phyloP scores from a whole-genome alignment of 2,329 filamentous ascomycete species.

The Calonectria hawksworthii region DNA sequence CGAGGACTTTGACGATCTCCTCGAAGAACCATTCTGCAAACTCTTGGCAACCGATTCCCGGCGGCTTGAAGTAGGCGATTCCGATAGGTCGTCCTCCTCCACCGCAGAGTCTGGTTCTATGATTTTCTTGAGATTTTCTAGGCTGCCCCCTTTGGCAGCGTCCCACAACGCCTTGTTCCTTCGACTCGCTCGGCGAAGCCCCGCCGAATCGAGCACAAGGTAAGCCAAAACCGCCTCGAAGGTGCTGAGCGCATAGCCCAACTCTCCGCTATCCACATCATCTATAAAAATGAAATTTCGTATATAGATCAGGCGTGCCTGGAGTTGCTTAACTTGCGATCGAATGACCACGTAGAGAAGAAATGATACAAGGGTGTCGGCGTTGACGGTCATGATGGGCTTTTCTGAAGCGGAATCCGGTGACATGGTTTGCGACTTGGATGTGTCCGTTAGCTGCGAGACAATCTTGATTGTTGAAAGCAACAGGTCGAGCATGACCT shows the following conservation, averaged over 20 bases:
- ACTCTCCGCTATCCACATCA: constrained; percentile 95
- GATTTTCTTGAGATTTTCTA: constrained; percentile 81
- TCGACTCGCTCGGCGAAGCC: constrained; percentile 85
- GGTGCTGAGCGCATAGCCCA: constrained; percentile 95
- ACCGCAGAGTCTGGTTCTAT: constrained; percentile 77
- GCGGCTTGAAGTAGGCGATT: constrained; percentile 57
- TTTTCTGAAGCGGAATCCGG: constrained; percentile 62
- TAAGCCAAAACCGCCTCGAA: constrained; percentile 96
- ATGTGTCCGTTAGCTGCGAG: constrained; percentile 74
- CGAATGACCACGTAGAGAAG: constrained; percentile 93
- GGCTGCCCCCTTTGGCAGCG: constrained; percentile 81
- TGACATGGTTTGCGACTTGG: constrained; percentile 55
- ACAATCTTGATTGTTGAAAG: constrained; percentile 87
- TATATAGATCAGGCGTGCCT: constrained; percentile 93
- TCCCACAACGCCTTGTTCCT: constrained; percentile 92
- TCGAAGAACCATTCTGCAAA: constrained; percentile 60
- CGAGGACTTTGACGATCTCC: constrained; percentile 55
- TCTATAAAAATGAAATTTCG: constrained; percentile 98
- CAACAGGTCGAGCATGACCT: constrained; percentile 89
- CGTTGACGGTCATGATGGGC: constrained; percentile 75
- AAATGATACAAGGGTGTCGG: constrained; percentile 92
- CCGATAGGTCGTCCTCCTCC: constrained; percentile 60
- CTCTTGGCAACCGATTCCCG: constrained; percentile 64
- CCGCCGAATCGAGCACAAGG: constrained; percentile 84
- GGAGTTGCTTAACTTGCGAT: constrained; percentile 87